A percentile compares a stretch with the other conserved stretches of the same genome.
phyloP scores from a whole-genome alignment of 306 rosid species.

The Spatholobus suberectus region DNA sequence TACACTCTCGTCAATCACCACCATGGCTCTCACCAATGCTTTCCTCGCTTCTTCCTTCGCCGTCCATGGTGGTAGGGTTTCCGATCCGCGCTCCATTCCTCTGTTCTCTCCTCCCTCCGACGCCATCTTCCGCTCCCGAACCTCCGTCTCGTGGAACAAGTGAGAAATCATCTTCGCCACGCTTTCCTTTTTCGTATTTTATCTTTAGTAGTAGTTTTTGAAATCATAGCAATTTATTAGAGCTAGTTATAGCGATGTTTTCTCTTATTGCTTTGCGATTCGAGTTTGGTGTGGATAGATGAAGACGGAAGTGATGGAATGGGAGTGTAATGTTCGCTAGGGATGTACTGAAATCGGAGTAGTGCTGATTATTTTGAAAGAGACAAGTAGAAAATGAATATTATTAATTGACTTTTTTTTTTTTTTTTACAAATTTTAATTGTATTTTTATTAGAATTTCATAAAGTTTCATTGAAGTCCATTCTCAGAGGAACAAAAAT shows the following conservation, averaged over 20 bases:
- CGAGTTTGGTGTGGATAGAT: neutral
- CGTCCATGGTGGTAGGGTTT: conserved; percentile 38
- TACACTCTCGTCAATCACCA: neutral
- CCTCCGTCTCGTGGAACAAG: conserved; percentile 43
- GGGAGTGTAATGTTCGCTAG: conserved; percentile 12
- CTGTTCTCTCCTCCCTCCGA: conserved; percentile 38
- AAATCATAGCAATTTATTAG: neutral
- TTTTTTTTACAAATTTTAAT: neutral
- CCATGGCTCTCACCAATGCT: conserved; percentile 67
- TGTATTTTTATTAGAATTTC: neutral
- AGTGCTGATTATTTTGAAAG: neutral
- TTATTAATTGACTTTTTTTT: neutral
- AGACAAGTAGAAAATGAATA: neutral
- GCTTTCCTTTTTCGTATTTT: neutral
- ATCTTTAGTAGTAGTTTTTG: neutral
- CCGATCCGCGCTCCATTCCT: conserved; percentile 49
- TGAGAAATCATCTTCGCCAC: conserved; percentile 22
- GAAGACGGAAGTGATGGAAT: neutral
- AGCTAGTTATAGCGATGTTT: neutral
- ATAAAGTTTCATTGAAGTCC: neutral
- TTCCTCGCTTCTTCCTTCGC: conserved; percentile 58
- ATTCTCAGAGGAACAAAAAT: neutral
- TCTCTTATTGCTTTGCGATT: neutral
- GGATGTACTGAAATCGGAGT: neutral
- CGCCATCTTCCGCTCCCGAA: conserved; percentile 23